These are phyloP conservation scores for Trypanosoma caninum DNA, from an alignment of 208 protist genomes.

Conservation along the genomic window DNA sequence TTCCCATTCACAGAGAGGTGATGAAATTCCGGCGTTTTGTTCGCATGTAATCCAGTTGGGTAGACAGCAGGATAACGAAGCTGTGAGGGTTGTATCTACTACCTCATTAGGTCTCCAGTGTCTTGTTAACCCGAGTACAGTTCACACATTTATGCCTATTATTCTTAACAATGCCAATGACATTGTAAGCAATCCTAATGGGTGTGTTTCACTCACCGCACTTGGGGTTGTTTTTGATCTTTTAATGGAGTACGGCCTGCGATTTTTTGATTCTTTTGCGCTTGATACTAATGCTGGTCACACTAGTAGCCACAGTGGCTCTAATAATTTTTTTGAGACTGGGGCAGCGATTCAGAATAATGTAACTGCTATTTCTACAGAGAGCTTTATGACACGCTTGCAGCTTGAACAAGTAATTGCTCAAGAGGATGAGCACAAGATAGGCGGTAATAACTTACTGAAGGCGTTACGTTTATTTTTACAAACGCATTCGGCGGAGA, in stretches of 20 bases:
- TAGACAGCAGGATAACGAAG: constrained; percentile 67
- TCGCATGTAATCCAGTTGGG: constrained; percentile 87
- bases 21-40: constrained; percentile 74
- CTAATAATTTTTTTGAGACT: not conserved
- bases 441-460: constrained; percentile 62
- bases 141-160: constrained; percentile 90
- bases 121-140: constrained; percentile 79
- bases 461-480: constrained; percentile 53
- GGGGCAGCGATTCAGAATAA: constrained; percentile 8
- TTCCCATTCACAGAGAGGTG: constrained; percentile 73
- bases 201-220: constrained; percentile 57
- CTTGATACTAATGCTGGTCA: not conserved
- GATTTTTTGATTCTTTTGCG: constrained; percentile 67
- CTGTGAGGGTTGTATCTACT: constrained; percentile 71
- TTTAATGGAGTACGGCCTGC: constrained; percentile 84
- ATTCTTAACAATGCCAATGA: constrained; percentile 66
- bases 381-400: constrained; percentile 44
- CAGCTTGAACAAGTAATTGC: constrained; percentile 71
- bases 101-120: constrained; percentile 80
- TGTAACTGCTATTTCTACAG: constrained; percentile 24
- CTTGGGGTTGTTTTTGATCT: constrained; percentile 79
- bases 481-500: constrained; percentile 25
- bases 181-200: constrained; percentile 4
- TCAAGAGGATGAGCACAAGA: constrained; percentile 81
- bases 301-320: constrained; percentile 1